A percentile compares a stretch with the other conserved stretches of the same genome.
Evolutionary conservation across 441 rosid genomes (phyloP).

Genomic region (Brassica hybrid): DNA sequence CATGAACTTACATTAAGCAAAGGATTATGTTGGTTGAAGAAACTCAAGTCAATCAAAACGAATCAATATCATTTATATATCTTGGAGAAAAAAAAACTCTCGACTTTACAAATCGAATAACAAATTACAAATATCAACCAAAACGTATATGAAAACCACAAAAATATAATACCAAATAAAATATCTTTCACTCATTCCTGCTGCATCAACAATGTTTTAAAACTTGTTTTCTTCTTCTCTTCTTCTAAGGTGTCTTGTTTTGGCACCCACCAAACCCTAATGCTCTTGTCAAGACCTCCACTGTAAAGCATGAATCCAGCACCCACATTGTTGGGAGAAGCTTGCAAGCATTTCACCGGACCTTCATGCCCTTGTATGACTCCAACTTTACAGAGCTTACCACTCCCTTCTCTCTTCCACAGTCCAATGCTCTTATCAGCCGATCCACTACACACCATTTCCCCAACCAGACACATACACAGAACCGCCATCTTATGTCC

Average conservation of each 20-base stretch:
- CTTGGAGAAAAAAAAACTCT: not conserved
- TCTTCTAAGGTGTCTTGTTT: conserved; percentile 40
- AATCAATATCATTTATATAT: conserved; percentile 22
- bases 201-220: conserved; percentile 31
- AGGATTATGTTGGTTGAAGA: not conserved
- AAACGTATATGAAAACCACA: conserved; percentile 30
- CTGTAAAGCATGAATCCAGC: conserved; percentile 89
- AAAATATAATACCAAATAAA: conserved; percentile 1
- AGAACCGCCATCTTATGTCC: conserved; percentile 81
- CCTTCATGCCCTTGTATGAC: conserved; percentile 80
- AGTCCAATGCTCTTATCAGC: conserved; percentile 84
- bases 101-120: conserved; percentile 40
- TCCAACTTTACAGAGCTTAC: conserved; percentile 58
- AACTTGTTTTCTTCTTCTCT: conserved; percentile 36
- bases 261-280: conserved; percentile 97
- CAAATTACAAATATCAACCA: conserved; percentile 39
- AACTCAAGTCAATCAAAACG: not conserved
- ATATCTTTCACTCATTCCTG: conserved; percentile 25
- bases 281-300: conserved; percentile 82
- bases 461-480: conserved; percentile 73
- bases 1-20: not conserved
- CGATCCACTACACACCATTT: conserved; percentile 76
- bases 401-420: conserved; percentile 72
- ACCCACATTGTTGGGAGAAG: conserved; percentile 64
- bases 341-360: conserved; percentile 91